Base-by-base conservation (phyloP, 495 filamentous ascomycete species). In the Hyaloscypha finlandica region DNA sequence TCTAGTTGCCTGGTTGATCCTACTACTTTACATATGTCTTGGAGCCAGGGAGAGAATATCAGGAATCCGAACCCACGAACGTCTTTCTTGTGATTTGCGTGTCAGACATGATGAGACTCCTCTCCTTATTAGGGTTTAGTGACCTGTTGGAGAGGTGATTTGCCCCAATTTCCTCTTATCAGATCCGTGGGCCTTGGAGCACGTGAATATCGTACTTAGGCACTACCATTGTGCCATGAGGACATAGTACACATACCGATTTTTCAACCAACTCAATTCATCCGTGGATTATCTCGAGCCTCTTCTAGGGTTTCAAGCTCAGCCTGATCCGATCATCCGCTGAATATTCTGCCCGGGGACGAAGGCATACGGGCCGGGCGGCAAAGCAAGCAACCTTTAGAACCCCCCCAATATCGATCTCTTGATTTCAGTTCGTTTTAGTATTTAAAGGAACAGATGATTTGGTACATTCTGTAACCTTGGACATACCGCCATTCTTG, bases 11-110 rank as follows among this genome's bases (percentile, higher is more conserved):
- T 25, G 42, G 22, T 14, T 12, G 42, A 19, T 19, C n/a, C 25
- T 33, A 22, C 59, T 60, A 60, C 35, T 72, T 63, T 68, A 67
- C 57, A 69, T 69, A 69, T 55, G n/a, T 51, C 30, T 25, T 12
- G 29, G 9, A 42, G 20, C 30, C n/a, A 52, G 52, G n/a, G 55
- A 59, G 19, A 33, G 29, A 37, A 59, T 59, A 53, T 55, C 35
- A 60, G 58, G 25, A 48, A 48, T 65, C 9, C 48, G n/a, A 59
- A 25, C 3, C 37, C 29, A 45, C 58, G 14, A 61, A 4, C 16
- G 16, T 48, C 16, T 19, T 37, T 12, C 42, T 48, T 48, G 9
- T 48, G 42, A 48, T 48, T 3, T 19, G 4, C 14, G 42, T 19
- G 8, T 19, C 9, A 1, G 42, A 37, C 1, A 37, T 12, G 16